These are phyloP conservation scores for Penicillium aurantiogriseum DNA, from an alignment of 2,329 filamentous ascomycete species.

Conservation along the genomic window DNA sequence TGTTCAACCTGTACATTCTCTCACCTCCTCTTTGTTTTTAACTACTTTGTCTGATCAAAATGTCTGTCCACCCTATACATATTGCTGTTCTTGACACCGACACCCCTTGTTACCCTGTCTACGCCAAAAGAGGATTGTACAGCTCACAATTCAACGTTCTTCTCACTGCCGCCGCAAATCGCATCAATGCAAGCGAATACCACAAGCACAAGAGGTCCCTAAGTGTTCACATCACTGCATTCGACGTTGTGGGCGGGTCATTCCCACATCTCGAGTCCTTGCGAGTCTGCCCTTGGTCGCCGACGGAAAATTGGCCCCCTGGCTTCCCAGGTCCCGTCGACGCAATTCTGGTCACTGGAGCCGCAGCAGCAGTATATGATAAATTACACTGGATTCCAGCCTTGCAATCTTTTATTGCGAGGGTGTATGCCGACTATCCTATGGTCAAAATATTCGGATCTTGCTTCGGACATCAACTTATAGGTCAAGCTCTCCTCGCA, in stretches of 20 bases:
- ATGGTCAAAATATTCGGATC: slow-evolving; percentile 27
- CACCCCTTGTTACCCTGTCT: slow-evolving; percentile 30
- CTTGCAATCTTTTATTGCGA: slow-evolving; percentile 19
- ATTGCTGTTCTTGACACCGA: slow-evolving; percentile 36
- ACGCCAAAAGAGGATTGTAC: slow-evolving; percentile 30
- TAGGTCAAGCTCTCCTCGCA: slow-evolving; percentile 23
- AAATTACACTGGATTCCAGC: slow-evolving; percentile 20
- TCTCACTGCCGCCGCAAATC: slow-evolving; percentile 28
- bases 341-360: slow-evolving; percentile 27
- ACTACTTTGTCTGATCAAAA: background rate
- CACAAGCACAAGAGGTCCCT: background rate
- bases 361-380: slow-evolving; percentile 22
- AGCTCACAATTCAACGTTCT: slow-evolving; percentile 33
- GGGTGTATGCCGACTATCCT: slow-evolving; percentile 20
- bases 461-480: slow-evolving; percentile 30
- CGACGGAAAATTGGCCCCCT: background rate
- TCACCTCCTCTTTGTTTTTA: background rate
- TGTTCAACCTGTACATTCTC: background rate
- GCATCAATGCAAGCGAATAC: slow-evolving; percentile 15
- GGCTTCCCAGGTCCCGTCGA: slow-evolving; percentile 18
- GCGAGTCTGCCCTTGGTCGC: slow-evolving; percentile 7
- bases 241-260: slow-evolving; percentile 28
- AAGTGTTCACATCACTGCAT: slow-evolving; percentile 28
- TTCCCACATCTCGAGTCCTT: slow-evolving; percentile 23
- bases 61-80: slow-evolving; percentile 23